Evolutionary conservation across 345 rosid species (phyloP), one percentile per base, ranked within the genome.

Genomic region (Brassica juncea): DNA sequence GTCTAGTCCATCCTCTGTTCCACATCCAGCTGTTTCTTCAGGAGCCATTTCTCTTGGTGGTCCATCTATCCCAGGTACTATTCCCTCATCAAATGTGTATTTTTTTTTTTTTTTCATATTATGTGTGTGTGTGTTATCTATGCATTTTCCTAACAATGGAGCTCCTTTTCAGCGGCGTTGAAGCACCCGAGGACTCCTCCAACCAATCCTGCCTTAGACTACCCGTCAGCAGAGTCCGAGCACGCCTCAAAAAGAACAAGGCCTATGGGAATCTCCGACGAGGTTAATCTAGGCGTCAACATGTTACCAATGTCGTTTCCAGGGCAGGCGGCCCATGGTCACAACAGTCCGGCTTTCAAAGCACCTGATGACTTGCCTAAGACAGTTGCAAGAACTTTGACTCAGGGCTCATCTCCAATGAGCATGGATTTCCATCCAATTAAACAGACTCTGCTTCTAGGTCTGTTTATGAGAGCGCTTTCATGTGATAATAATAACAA

Each of bases 351-450:
- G 66, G 78, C 87, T 84, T 90, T 92, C 85, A 87, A 80, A 86
- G 88, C 88, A 71, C 85, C 87, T 16, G 99, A 94, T 77, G 98
- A 91, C 84, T 88, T 94, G 87, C 98, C 99, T 37, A 91, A 88
- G 85, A 52, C 82, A 64, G 93, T 94, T 57, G 84, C 73, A 19
- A 85, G 95, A 68, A 90, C 88, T 79, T 59, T 94, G 81, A 90
- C 87, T 83, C 98, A 92, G 84, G 97, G 97, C 42, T 91, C 99
- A 78, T 85, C 91, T 80, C 94, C 95, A n/a, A 90, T 87, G 95
- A 94, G 98, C 95, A 92, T 95, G 98, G 99, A 95, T 78, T 95
- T 93, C 70, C 96, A 95, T 83, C 98, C 99, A 73, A 66, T 87
- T 39, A 91, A 90, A 77, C 98, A 88, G 83, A 95, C 94, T 69